Evolutionary conservation across 495 filamentous ascomycete species (phyloP).

Genomic region (Antarctomyces pellizariae): DNA sequence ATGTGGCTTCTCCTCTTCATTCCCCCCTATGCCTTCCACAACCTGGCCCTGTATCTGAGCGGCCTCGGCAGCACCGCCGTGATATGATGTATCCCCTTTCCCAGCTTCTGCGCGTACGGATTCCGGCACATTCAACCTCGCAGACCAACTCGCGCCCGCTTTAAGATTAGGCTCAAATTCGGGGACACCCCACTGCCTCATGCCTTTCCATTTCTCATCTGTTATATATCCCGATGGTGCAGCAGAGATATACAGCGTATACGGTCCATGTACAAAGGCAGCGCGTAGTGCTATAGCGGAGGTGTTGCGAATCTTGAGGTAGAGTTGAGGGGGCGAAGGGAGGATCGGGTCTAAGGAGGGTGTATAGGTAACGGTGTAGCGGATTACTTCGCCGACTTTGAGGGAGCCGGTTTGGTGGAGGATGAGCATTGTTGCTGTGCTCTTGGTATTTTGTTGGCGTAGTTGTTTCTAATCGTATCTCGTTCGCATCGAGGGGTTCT

Average conservation of each 20-base stretch:
- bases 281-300: constrained; percentile 75
- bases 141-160: constrained; percentile 67
- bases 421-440: constrained; percentile 77
- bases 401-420: constrained; percentile 72
- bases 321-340: constrained; percentile 51
- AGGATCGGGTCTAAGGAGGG: constrained; percentile 72
- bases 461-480: too few relatives aligned
- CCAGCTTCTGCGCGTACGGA: constrained; percentile 32
- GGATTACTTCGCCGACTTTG: constrained; percentile 78
- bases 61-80: constrained; percentile 3
- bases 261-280: constrained; percentile 88
- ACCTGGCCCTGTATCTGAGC: constrained; percentile 16
- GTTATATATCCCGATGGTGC: constrained; percentile 64
- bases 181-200: constrained; percentile 39
- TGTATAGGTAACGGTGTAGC: constrained; percentile 82
- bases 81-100: constrained; percentile 8
- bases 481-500: too few relatives aligned
- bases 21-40: constrained; percentile 6
- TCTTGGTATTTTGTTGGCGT: too few relatives aligned
- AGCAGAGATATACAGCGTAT: constrained; percentile 66
- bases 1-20: constrained; percentile 16
- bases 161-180: constrained; percentile 94
- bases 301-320: constrained; percentile 79
- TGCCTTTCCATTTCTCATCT: constrained; percentile 41
- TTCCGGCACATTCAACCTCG: constrained; percentile 52